Percentiles rank a stretch among this genome's conserved stretches.
Evolutionary conservation across 2,329 filamentous ascomycete species (phyloP).

Genomic region (Clonostachys solani): DNA sequence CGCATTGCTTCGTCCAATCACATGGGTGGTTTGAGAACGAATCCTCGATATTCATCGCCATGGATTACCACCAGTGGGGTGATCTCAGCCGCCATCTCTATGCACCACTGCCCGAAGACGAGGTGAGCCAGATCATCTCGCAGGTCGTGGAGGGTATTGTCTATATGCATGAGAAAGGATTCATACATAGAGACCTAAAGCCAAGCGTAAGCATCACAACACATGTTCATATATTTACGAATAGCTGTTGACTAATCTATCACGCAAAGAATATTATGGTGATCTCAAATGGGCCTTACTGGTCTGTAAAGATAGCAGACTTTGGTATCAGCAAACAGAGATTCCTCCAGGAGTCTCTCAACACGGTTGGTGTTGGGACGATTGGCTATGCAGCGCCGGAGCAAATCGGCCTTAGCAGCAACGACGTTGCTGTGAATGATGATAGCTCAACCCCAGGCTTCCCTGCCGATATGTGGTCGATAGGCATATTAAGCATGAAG

Average conservation of each 20-base stretch:
- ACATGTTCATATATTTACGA: too few relatives aligned
- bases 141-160: conserved; percentile 8
- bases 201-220: not conserved
- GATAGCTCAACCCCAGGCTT: too few relatives aligned
- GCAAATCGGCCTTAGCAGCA: too few relatives aligned
- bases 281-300: conserved; percentile 1
- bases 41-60: conserved; percentile 5
- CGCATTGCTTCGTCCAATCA: conserved; percentile 8
- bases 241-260: too few relatives aligned
- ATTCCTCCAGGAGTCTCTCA: not conserved
- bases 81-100: conserved; percentile 4
- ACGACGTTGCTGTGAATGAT: too few relatives aligned
- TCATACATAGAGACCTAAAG: conserved; percentile 11
- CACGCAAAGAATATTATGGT: conserved; percentile 2
- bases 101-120: conserved; percentile 1
- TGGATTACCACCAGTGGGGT: conserved; percentile 8
- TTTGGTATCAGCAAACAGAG: conserved; percentile 15
- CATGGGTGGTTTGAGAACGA: conserved; percentile 8
- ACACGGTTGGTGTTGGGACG: not conserved
- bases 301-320: conserved; percentile 14
- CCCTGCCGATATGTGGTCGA: too few relatives aligned
- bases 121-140: conserved; percentile 3
- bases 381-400: not conserved
- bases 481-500: too few relatives aligned
- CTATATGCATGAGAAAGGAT: conserved; percentile 10